Evolutionary conservation across 1,284 basidiomycete species (phyloP), one percentile per base, ranked within the genome.

Genomic region (Cutaneotrichosporon daszewskae): DNA sequence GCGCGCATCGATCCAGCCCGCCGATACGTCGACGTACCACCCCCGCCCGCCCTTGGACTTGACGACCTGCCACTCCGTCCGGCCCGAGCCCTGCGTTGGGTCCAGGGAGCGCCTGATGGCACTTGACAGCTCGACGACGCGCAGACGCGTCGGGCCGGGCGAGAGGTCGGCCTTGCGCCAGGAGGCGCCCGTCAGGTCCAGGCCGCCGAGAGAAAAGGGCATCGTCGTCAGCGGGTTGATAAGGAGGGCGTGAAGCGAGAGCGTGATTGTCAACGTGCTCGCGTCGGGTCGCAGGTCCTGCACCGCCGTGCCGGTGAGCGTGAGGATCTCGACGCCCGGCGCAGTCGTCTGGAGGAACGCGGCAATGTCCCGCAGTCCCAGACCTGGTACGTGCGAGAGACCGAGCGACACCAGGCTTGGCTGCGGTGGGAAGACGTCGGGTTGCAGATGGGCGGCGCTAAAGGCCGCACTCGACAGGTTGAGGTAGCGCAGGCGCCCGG

Each of bases 1-100:
- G 40, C 37, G 25, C 27, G 35, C 28, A 14, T 49, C 45, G 32
- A 84, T 74, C 83, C 90, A 94, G 3, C 85, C 87, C 39, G 82
- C 83, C 13, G 85, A 85, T 0, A 82, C 79, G 65, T 95, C 87
- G 43, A 94, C 88, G 59, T 92, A 95, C 91, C 94, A 98, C 2
- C 90, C 92, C 32, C 94, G 74, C 0, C 90, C 83, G 3, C 94
- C 94, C 62, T 95, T 92, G 59, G 87, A 91, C 55, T 81, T 77
- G 28, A 97, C 77, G 47, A 88, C 85, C 47, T 84, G 80, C 94
- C 94, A 98, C 28, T 72, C 70, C 1, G 82, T 72, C 25, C 55
- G 60, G 8, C 62, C 65, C 6, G 49, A 47, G 4, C 90, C 90
- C 1, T 78, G 59, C 10, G 57, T 59, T 1, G 43, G 34, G 16